phyloP scores from a whole-genome alignment of 1,139 yeast genomes.

The Kurtzmaniella quercitrusa region DNA sequence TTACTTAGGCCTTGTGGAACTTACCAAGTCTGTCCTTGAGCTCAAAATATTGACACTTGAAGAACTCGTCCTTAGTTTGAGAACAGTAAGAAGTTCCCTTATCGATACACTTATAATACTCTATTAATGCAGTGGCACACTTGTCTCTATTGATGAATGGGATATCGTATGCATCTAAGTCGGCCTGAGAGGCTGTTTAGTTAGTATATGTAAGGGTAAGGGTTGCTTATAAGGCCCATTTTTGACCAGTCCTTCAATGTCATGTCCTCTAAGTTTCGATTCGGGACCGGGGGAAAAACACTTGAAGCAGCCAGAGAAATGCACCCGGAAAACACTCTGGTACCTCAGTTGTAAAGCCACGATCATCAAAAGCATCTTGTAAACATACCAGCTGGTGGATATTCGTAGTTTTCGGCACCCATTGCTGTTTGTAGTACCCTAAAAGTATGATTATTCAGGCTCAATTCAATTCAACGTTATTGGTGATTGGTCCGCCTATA shows the following conservation, averaged over 20 bases:
- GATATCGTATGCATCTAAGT: slow-evolving; percentile 40
- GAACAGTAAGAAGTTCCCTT: slow-evolving; percentile 44
- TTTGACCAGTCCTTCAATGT: no score
- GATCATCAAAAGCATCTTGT: not conserved
- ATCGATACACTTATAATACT: slow-evolving; percentile 44
- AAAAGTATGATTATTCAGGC: not conserved
- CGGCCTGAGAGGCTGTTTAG: slow-evolving; percentile 32
- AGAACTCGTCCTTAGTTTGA: slow-evolving; percentile 41
- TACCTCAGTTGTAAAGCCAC: not conserved
- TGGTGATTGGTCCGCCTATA: slow-evolving; percentile 6
- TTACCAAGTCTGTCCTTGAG: slow-evolving; percentile 42
- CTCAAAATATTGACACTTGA: slow-evolving; percentile 43
- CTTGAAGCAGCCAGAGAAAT: not conserved
- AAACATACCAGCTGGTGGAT: slow-evolving; percentile 24
- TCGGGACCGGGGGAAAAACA: no score
- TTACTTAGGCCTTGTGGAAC: slow-evolving; percentile 11
- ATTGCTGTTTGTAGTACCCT: slow-evolving; percentile 3
- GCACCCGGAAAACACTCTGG: not conserved
- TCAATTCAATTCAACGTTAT: slow-evolving; percentile 5
- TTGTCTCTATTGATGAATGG: slow-evolving; percentile 46
- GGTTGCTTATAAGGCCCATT: no score
- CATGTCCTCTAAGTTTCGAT: no score
- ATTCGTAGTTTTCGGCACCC: slow-evolving; percentile 18
- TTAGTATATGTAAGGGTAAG: slow-evolving; percentile 8
- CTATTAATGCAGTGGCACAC: slow-evolving; percentile 44